Percentiles rank a stretch among this genome's conserved stretches.
Evolutionary conservation across 257 asterid species (phyloP).

Genomic region (Nicotiana tabacum): DNA sequence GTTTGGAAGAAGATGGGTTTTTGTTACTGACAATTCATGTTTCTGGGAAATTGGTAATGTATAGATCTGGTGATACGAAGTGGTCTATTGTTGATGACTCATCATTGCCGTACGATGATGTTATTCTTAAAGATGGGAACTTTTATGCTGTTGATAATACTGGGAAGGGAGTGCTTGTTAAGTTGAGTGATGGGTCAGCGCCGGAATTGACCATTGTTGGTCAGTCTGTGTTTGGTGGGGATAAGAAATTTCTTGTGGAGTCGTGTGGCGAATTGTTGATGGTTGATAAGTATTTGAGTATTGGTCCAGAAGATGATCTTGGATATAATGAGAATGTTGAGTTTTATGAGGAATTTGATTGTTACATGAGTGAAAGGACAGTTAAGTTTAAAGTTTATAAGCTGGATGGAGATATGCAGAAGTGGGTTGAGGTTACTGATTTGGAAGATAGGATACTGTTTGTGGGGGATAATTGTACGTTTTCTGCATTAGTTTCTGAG

Average conservation of each 20-base stretch:
- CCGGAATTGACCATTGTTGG: slow-evolving; percentile 41
- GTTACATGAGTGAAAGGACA: slow-evolving; percentile 62
- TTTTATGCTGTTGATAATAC: slow-evolving; percentile 65
- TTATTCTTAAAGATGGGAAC: slow-evolving; percentile 43
- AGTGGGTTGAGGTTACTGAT: slow-evolving; percentile 55
- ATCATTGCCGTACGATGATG: slow-evolving; percentile 68
- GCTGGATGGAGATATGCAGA: slow-evolving; percentile 41
- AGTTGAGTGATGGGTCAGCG: slow-evolving; percentile 17
- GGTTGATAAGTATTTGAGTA: slow-evolving; percentile 63
- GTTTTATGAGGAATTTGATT: slow-evolving; percentile 66
- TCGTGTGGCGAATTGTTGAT: slow-evolving; percentile 56
- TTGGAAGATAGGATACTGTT: slow-evolving; percentile 69
- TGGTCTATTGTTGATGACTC: slow-evolving; percentile 62
- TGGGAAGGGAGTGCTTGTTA: slow-evolving; percentile 53
- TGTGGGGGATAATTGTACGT: slow-evolving; percentile 72
- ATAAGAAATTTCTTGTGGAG: slow-evolving; percentile 74
- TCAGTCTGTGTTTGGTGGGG: slow-evolving; percentile 54
- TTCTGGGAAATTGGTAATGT: slow-evolving; percentile 66
- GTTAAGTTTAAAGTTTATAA: slow-evolving; percentile 71
- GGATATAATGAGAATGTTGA: slow-evolving; percentile 55
- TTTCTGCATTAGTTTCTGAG: slow-evolving; percentile 55
- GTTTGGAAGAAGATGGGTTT: slow-evolving; percentile 26
- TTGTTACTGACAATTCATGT: slow-evolving; percentile 62
- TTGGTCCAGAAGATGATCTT: slow-evolving; percentile 55
- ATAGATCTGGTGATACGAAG: slow-evolving; percentile 62